Evolutionary conservation across 169 alveolate genomes (phyloP).

Genomic region (Theileria orientalis): DNA sequence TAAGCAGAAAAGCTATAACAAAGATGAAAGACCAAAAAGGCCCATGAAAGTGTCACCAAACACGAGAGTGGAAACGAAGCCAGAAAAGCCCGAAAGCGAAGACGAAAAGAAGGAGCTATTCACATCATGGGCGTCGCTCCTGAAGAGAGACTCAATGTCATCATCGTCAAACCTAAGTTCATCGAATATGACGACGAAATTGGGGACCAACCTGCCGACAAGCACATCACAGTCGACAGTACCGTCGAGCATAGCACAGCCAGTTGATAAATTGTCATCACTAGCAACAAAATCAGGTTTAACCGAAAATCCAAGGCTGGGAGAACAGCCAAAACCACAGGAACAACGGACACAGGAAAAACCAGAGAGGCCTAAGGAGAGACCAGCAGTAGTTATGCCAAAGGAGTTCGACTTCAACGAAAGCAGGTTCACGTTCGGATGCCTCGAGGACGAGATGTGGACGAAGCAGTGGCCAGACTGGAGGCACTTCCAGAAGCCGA

Average conservation of each 20-base stretch:
- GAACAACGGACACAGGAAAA: not conserved
- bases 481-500: slow-evolving; percentile 2
- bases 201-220: not conserved
- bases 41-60: slow-evolving; percentile 5
- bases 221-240: not conserved
- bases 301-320: not conserved
- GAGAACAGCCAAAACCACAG: slow-evolving; percentile 29
- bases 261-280: too few species aligned
- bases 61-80: slow-evolving; percentile 3
- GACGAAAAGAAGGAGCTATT: slow-evolving; percentile 17
- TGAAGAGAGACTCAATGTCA: not conserved
- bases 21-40: slow-evolving; percentile 10
- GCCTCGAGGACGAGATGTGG: slow-evolving; percentile 44
- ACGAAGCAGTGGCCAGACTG: slow-evolving; percentile 13
- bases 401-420: slow-evolving; percentile 26
- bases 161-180: not conserved
- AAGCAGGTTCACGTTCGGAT: slow-evolving; percentile 34
- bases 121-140: slow-evolving; percentile 18
- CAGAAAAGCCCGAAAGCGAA: slow-evolving; percentile 31
- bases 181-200: not conserved
- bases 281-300: too few species aligned
- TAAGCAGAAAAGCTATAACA: slow-evolving; percentile 2
- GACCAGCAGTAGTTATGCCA: slow-evolving; percentile 62
- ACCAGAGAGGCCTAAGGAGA: slow-evolving; percentile 3
- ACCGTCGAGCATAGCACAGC: too few species aligned